Base-by-base conservation (phyloP, 768 basidiomycete species). In the Hygrocybe coccinea region DNA sequence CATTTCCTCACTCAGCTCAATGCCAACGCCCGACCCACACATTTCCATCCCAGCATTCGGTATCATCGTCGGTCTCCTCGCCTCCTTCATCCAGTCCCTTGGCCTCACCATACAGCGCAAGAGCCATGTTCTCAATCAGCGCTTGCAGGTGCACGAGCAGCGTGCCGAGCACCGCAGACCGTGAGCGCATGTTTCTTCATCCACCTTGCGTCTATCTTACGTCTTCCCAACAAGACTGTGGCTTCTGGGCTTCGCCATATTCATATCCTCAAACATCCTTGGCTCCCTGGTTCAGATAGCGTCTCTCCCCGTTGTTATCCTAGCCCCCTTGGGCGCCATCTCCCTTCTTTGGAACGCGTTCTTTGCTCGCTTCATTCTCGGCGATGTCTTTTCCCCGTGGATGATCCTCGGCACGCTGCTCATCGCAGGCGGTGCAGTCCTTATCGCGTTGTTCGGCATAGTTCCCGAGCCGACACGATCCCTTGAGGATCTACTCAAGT, bases 291-390 rank as follows among this genome's bases (percentile, higher is more conserved):
- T 95, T 61, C 94, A 95, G 73, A 91, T 97, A 39, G 92, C 91
- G 8, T 89, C 92, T 2, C 82, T 97, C 11, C 93, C 94, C 2
- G 91, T 97, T 60, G 93, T 95, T 57, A 91, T 97, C 55, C 86
- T 97, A 50, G 94, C 93, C 0, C 94, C 94, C 0, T 79, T 97
- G 3, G 94, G 94, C 10, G 94, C 93, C 0, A 89, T 95, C 29
- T 92, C 89, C 2, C 80, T 97, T 25, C 80, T 97, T 25, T 95
- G 89, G 89, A 97, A 97, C 67, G 93, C 93, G 3, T 82, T 95
- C 64, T 94, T 95, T 65, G 92, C 93, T 14, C 79, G 84, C 29
- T 63, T 95, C 38, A 78, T 95, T 38, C 79, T 95, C 11, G 91
- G 89, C 10, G 92, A 97, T 65, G 77, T 83, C 19, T 92, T 95